Percentiles rank a stretch among this genome's conserved stretches.
Evolutionary conservation across 169 alveolate species (phyloP).

Genomic region (Cardiosporidium cionae): DNA sequence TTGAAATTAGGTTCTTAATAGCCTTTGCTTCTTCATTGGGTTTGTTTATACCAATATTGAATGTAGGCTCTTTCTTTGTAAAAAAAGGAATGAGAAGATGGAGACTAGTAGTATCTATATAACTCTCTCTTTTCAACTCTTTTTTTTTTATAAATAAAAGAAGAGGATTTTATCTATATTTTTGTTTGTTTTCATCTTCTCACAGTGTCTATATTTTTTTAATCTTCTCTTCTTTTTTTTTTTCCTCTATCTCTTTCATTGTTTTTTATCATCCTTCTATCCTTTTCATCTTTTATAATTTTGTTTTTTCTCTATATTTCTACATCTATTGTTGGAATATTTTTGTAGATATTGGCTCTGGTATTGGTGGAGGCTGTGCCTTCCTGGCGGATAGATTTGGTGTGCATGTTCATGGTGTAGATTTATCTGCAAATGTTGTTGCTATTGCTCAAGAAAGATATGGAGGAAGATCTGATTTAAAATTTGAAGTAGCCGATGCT

Average conservation of each 20-base stretch:
- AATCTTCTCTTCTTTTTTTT: background rate
- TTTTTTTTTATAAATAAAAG: no score
- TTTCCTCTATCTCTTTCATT: background rate
- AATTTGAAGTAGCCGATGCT: constrained; percentile 3
- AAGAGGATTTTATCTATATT: no score
- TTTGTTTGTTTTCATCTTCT: no score
- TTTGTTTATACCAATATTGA: no score
- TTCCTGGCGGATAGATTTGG: background rate
- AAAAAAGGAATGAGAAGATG: no score
- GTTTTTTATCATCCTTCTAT: background rate
- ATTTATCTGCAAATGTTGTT: constrained; percentile 3
- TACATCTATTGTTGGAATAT: background rate
- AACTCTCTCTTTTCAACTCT: no score
- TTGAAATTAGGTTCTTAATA: no score
- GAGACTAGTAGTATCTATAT: no score
- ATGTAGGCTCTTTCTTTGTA: no score
- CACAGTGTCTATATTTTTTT: no score
- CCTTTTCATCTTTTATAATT: no score
- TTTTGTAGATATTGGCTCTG: constrained; percentile 6
- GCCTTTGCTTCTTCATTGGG: no score
- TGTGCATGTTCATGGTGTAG: background rate
- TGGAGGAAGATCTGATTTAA: background rate
- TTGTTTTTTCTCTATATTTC: background rate
- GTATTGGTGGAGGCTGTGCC: constrained; percentile 5
- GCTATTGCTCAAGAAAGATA: constrained; percentile 3